Evolutionary conservation across 192 early-diverging fungal genomes (phyloP).

Genomic region (Mortierella hygrophila): DNA sequence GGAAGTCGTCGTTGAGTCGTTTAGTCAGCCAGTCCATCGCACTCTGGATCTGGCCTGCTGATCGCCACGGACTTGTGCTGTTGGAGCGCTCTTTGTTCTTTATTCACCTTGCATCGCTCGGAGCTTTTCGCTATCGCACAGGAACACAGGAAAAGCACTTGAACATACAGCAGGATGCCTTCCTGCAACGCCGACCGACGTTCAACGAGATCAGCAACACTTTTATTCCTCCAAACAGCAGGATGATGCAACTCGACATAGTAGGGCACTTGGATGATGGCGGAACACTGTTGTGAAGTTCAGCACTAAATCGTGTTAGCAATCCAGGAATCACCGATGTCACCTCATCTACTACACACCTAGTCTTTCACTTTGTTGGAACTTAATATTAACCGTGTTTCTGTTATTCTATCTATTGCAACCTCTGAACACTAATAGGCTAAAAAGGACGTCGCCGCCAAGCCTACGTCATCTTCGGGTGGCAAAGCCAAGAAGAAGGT

Average conservation of each 20-base stretch:
- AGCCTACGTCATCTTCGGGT: slow-evolving; percentile 69
- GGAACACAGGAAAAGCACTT: neutral
- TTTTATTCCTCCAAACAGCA: neutral
- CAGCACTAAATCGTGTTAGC: neutral
- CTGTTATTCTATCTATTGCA: neutral
- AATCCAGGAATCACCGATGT: neutral
- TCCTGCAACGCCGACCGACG: neutral
- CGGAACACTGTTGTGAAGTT: neutral
- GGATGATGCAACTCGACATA: neutral
- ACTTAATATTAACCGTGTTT: slow-evolving; percentile 14
- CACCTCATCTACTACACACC: neutral
- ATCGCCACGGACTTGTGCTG: neutral
- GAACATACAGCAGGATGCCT: too few relatives aligned
- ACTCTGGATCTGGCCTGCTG: neutral
- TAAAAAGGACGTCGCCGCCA: slow-evolving; percentile 73
- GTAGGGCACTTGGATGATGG: neutral
- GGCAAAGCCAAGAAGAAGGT: slow-evolving; percentile 71
- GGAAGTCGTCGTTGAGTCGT: neutral
- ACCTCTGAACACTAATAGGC: slow-evolving; percentile 49
- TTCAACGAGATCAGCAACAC: neutral
- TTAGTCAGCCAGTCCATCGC: neutral
- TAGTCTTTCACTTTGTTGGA: neutral
- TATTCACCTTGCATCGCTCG: neutral
- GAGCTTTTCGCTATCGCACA: neutral
- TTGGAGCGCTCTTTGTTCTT: neutral